Conservation (phyloP, 306 rosid genomes). For the Vigna unguiculata region DNA sequence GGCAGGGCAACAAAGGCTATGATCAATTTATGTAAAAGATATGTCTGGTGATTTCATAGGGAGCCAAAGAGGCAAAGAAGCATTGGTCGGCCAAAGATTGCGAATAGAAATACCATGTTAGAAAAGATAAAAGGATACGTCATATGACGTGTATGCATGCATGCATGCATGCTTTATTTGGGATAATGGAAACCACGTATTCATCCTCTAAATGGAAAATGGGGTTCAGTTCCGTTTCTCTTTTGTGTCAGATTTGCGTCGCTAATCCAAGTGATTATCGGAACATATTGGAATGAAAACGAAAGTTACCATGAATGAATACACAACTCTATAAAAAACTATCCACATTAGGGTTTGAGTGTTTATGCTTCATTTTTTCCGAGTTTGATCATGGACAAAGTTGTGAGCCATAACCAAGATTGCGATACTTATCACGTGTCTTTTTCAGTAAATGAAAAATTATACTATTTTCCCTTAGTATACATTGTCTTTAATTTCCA, state of each 20-base stretch:
- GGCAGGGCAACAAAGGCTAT: not conserved
- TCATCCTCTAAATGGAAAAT: slow-evolving; percentile 35
- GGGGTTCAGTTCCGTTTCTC: slow-evolving; percentile 11
- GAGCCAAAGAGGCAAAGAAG: not conserved
- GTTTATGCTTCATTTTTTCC: not conserved
- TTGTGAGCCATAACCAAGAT: not conserved
- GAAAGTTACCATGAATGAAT: not conserved
- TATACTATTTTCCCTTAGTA: not conserved
- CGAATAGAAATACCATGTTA: too few relatives aligned
- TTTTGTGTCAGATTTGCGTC: not conserved
- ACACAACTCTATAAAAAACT: not conserved
- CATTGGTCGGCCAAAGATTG: not conserved
- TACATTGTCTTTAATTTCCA: not conserved
- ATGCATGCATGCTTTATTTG: slow-evolving; percentile 26
- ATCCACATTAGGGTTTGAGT: not conserved
- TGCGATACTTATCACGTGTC: not conserved
- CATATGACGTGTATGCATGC: too few relatives aligned
- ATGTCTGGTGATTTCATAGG: not conserved
- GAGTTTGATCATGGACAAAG: not conserved
- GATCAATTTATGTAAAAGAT: not conserved
- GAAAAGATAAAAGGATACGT: too few relatives aligned
- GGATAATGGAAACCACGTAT: slow-evolving; percentile 48
- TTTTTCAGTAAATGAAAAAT: not conserved
- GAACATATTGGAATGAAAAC: not conserved
- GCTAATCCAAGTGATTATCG: not conserved